Conservation (phyloP, 2,329 filamentous ascomycete species). For the Lachnellula hyalina region DNA sequence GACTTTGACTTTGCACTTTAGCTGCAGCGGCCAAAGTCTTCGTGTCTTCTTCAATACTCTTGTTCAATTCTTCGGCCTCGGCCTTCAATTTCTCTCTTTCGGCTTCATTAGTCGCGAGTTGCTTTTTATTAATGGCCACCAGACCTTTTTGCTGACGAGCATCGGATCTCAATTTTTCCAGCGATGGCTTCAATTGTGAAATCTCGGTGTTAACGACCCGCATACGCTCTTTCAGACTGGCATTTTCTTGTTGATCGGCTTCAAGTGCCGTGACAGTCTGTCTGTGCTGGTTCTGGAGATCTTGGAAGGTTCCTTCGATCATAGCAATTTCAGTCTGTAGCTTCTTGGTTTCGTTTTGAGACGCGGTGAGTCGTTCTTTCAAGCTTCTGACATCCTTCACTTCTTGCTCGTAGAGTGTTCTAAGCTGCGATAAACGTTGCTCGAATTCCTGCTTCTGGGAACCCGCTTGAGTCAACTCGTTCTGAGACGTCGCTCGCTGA, state of each 20-base stretch:
- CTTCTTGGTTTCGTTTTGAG: constrained; percentile 76
- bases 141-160: constrained; percentile 93
- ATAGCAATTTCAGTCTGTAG: constrained; percentile 78
- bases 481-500: constrained; percentile 73
- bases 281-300: constrained; percentile 77
- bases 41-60: constrained; percentile 53
- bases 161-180: constrained; percentile 90
- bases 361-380: constrained; percentile 73
- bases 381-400: constrained; percentile 78
- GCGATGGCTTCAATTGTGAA: constrained; percentile 75
- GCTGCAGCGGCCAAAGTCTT: constrained; percentile 49
- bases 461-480: constrained; percentile 73
- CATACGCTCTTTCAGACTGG: constrained; percentile 80
- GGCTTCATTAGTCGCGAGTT: constrained; percentile 80
- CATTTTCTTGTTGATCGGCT: constrained; percentile 84
- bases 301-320: constrained; percentile 74
- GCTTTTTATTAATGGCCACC: constrained; percentile 98
- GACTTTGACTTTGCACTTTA: constrained; percentile 30
- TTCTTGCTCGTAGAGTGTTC: constrained; percentile 88
- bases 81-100: constrained; percentile 83
- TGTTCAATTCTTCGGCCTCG: constrained; percentile 67
- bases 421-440: constrained; percentile 76
- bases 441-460: constrained; percentile 93
- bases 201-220: constrained; percentile 77
- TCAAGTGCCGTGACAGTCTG: constrained; percentile 70